Base-by-base conservation (phyloP, 2,329 filamentous ascomycete genomes). In the Pseudogymnoascus sp. region DNA sequence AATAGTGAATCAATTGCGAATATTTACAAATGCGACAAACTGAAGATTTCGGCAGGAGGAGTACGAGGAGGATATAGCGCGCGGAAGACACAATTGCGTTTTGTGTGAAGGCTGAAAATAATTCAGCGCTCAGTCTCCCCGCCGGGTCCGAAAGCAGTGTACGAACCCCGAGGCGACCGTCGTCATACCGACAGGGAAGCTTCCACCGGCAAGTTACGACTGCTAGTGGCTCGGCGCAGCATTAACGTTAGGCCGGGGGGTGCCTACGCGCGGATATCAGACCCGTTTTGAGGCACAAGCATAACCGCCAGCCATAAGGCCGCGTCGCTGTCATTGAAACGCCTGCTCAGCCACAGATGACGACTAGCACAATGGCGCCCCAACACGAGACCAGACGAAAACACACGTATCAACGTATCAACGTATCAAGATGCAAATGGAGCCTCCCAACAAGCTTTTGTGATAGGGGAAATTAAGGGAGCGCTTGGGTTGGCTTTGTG, bases 101-200 rank as follows among this genome's bases (percentile, higher is more conserved):
- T 33, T 55, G 49, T 55, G 26, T 55, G 49, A 55, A 55, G 49
- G 49, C 49, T 55, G 49, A 55, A 55, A 55, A 55, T 55, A 55
- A 55, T 55, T 33, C 49, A 5, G 33, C 33, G 43, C 8, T 10
- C 23, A 12, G 26, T 55, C 49, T 49, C 49, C 49, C 49, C 49
- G 49, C 49, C 49, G 16, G 49, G 49, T 55, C 49, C 49, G 49
- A 55, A 55, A 55, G 19, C 49, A 55, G 49, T 55, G 33, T 55
- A 55, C 49, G 49, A 55, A 55, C 29, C 49, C 49, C 26, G 29
- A 33, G n/a, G 29, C 29, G 49, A 55, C 29, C 49, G 29, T 55
- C 49, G 49, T 55, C 49, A 35, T 55, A 55, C 45, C 29, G 49
- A 55, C 29, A 55, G 49, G 29, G 49, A 55, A 33, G 49, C 49